Evolutionary conservation across 192 early-diverging fungal genomes (phyloP), one percentile per base, ranked within the genome.

Genomic region (Linnemannia exigua): DNA sequence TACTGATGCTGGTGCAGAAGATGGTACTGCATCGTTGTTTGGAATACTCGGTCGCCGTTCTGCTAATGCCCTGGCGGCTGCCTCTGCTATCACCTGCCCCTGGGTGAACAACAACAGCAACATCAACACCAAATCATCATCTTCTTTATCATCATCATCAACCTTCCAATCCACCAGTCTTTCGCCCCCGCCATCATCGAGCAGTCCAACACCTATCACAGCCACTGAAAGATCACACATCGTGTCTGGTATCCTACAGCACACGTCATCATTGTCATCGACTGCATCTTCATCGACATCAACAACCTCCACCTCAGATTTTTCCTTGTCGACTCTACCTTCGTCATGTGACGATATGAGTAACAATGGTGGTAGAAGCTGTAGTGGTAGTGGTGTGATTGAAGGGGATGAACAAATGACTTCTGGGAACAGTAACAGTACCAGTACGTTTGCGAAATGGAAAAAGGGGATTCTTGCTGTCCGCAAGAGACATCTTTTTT

Each of bases 391-490:
- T n/a, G 35, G 15, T 17, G 16, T 20, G 19, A 0, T 31, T n/a
- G 37, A 36, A 6, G 19, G 19, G 2, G 67, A 69, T 8, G 22
- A 0, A 33, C 7, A 6, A 66, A 69, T 38, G 67, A 25, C 2
- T 8, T 44, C 41, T 9, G 1, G 67, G 11, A 70, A 38, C 35
- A 38, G 41, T n/a, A 70, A 38, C 35, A 38, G 41, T n/a, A 67
- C 16, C 22, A 70, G 50, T 66, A 58, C 72, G 14, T 31, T 80
- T 33, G 66, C 50, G 1, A 80, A 54, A 28, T 74, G 69, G 70
- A 80, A 52, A 25, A 72, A 44, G 15, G 12, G 58, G 0, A 67
- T 80, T 11, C 33, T 46, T 19, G 25, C 68, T 12, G 14, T n/a
- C 12, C 50, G 38, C 37, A 70, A 51, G 51, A 77, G 58, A 28